These are phyloP conservation scores for Lipomyces japonicus DNA, from an alignment of 805 yeast species.

Conservation along the genomic window DNA sequence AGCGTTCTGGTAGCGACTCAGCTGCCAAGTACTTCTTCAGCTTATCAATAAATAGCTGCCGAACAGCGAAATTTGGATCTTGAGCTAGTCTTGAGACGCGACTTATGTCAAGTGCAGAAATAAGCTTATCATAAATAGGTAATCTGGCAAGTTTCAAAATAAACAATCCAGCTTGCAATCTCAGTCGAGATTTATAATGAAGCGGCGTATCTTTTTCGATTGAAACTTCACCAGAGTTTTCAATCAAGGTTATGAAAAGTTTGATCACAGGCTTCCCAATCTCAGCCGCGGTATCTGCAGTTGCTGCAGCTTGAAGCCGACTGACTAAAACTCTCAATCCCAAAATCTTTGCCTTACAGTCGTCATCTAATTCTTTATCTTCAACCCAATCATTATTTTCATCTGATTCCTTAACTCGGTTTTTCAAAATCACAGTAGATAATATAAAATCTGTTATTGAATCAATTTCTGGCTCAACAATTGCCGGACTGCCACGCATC, in stretches of 20 bases:
- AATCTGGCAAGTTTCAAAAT: conserved; percentile 61
- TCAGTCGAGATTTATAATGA: conserved; percentile 54
- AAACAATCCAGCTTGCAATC: conserved; percentile 64
- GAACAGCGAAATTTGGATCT: conserved; percentile 59
- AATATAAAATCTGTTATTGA: conserved; percentile 59
- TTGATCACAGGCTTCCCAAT: conserved; percentile 63
- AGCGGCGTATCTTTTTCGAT: conserved; percentile 51
- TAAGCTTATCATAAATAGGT: conserved; percentile 49
- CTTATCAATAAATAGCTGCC: conserved; percentile 49
- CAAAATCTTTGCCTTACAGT: conserved; percentile 48
- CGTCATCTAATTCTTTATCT: conserved; percentile 42
- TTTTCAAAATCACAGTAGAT: conserved; percentile 57
- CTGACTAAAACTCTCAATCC: conserved; percentile 58
- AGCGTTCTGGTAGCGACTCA: conserved; percentile 58
- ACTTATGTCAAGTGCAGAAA: conserved; percentile 51
- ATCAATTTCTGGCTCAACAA: conserved; percentile 52
- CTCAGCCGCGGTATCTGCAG: conserved; percentile 41
- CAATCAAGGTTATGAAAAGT: conserved; percentile 60
- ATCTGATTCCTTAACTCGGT: conserved; percentile 37
- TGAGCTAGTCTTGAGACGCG: conserved; percentile 58
- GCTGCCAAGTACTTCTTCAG: conserved; percentile 51
- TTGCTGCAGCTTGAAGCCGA: conserved; percentile 45
- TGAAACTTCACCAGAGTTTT: conserved; percentile 70
- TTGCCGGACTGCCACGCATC: conserved; percentile 46
- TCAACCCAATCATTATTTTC: conserved; percentile 47